These are phyloP conservation scores for Cantharellus anzutake DNA, from an alignment of 768 basidiomycete genomes.

Conservation along the genomic window DNA sequence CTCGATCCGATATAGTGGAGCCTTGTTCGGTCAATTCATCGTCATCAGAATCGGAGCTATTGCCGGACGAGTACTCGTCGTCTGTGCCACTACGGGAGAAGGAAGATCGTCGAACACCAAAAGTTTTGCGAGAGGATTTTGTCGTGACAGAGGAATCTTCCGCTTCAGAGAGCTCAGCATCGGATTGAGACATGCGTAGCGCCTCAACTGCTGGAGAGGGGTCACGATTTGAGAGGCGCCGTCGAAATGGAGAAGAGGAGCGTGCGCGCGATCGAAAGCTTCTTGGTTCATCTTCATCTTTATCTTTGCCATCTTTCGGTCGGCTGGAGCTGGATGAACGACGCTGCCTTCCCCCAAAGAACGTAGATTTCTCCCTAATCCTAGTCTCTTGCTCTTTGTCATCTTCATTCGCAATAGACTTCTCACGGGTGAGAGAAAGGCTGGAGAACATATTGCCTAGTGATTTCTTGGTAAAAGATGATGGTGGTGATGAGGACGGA, in stretches of 20 bases:
- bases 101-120: constrained; percentile 10
- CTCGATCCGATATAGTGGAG: constrained; percentile 1
- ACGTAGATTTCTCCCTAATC: not conserved
- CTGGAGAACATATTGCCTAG: constrained; percentile 51
- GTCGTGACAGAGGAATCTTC: constrained; percentile 31
- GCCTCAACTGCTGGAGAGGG: constrained; percentile 30
- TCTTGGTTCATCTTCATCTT: constrained; percentile 27
- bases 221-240: constrained; percentile 39
- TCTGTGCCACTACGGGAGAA: constrained; percentile 12
- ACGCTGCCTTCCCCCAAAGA: not conserved
- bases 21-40: constrained; percentile 4
- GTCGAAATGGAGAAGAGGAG: constrained; percentile 62
- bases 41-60: constrained; percentile 11
- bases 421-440: constrained; percentile 30
- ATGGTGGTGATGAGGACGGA: constrained; percentile 13
- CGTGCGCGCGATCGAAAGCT: constrained; percentile 46
- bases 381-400: not conserved
- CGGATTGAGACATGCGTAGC: constrained; percentile 41
- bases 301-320: constrained; percentile 1
- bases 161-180: constrained; percentile 23
- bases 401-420: constrained; percentile 13
- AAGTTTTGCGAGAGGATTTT: not conserved
- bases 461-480: constrained; percentile 43
- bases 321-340: no score
- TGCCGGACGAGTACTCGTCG: constrained; percentile 8